Evolutionary conservation across 1,284 basidiomycete genomes (phyloP), one percentile per base, ranked within the genome.

Genomic region (Prillingera fragicola): DNA sequence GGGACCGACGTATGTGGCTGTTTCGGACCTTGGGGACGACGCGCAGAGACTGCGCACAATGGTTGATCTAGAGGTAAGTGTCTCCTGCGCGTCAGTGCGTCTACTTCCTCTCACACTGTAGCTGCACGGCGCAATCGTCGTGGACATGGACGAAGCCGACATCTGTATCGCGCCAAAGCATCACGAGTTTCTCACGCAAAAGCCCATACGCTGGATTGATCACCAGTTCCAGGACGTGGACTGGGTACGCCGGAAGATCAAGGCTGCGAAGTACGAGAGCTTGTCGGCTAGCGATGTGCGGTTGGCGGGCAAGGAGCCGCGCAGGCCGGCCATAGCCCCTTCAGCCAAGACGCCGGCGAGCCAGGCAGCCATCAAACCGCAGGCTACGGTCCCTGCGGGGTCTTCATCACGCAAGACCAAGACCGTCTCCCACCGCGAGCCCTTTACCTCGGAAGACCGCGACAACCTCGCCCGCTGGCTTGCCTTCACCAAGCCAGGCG

Each of bases 71-170:
- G 56, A 59, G 41, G 56, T 56, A 37, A 32, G 56, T 39, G 12
- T 25, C 7, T 8, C 31, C 13, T 2, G n/a, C n/a, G n/a, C n/a
- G n/a, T n/a, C n/a, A n/a, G n/a, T n/a, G n/a, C n/a, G n/a, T n/a
- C n/a, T n/a, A n/a, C n/a, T n/a, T n/a, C n/a, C n/a, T n/a, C n/a
- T n/a, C n/a, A n/a, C n/a, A 33, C 37, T 21, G 3, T 38, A 53
- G 51, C 26, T 27, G 14, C 24, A 56, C 32, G 56, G 56, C 10
- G 54, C 56, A 1, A 33, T 59, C 28, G 36, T 59, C 15, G 54
- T 59, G 14, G 19, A 42, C 1, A 27, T 44, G 12, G 21, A 19
- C 1, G 29, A 48, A 8, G 21, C 41, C 3, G 12, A 46, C 15
- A 44, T 49, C 18, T 41, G 45, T 15, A 46, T 54, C 31, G n/a